These are phyloP conservation scores for Chlorella sp. DNA, from an alignment of 139 green algal genomes.

Conservation along the genomic window DNA sequence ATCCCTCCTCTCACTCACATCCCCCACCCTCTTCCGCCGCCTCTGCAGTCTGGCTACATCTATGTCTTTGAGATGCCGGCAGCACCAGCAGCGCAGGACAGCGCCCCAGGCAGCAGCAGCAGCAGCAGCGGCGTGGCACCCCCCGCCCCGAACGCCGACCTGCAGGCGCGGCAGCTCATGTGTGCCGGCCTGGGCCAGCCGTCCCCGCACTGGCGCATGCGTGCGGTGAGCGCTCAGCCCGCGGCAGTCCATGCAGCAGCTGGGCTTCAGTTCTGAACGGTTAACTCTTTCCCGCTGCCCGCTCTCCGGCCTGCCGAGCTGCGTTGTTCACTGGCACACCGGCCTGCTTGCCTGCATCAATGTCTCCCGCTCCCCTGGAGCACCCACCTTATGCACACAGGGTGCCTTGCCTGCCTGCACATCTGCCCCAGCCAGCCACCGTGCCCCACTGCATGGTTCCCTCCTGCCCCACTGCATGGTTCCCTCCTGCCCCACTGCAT, in stretches of 20 bases:
- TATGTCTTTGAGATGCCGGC: slow-evolving; percentile 33
- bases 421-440: too few species aligned
- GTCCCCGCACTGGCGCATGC: slow-evolving; percentile 20
- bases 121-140: neutral
- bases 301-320: neutral
- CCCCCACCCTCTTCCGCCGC: neutral
- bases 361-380: neutral
- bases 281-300: too few species aligned
- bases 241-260: neutral
- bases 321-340: neutral
- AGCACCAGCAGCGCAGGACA: neutral
- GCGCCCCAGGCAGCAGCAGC: neutral
- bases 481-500: neutral
- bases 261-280: neutral
- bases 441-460: neutral
- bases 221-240: neutral
- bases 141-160: neutral
- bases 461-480: neutral
- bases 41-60: slow-evolving; percentile 23
- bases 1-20: neutral
- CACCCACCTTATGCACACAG: neutral
- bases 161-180: slow-evolving; percentile 10
- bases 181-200: neutral
- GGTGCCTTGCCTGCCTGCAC: neutral
- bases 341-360: neutral